Percentiles rank a stretch among this genome's conserved stretches.
phyloP scores from a whole-genome alignment of 1,139 yeast genomes.

The Yarrowia galli region DNA sequence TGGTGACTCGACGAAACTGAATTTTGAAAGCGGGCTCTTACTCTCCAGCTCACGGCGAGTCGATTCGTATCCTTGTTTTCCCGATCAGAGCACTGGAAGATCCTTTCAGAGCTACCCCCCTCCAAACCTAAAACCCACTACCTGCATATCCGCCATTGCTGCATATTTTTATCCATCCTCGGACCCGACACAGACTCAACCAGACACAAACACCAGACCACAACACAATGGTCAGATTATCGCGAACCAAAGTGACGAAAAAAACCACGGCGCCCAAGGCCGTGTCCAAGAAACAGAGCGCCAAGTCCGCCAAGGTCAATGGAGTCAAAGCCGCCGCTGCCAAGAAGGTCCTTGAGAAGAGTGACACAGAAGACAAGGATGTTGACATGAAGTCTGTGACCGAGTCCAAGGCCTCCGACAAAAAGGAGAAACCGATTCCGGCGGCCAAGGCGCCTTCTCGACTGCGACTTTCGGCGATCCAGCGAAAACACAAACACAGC shows the following conservation, averaged over 20 bases:
- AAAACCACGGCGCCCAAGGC: conserved; percentile 6
- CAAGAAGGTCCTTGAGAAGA: conserved; percentile 6
- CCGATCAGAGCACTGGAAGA: too few species aligned
- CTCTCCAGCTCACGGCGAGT: too few species aligned
- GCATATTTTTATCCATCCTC: not conserved
- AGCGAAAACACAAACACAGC: conserved; percentile 14
- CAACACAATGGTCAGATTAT: conserved; percentile 7
- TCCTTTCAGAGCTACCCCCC: too few species aligned
- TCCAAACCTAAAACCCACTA: not conserved
- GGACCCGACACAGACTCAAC: too few species aligned
- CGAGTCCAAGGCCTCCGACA: too few species aligned
- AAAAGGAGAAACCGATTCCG: conserved; percentile 1
- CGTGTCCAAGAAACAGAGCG: conserved; percentile 11
- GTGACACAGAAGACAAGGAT: not conserved
- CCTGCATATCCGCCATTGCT: not conserved
- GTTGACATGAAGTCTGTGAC: too few species aligned
- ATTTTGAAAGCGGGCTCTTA: too few species aligned
- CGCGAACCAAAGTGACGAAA: conserved; percentile 28
- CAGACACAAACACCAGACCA: not conserved
- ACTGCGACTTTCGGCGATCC: conserved; percentile 18
- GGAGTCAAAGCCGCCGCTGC: conserved; percentile 19
- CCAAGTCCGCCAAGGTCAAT: conserved; percentile 35
- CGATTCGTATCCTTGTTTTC: too few species aligned
- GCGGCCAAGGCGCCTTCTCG: conserved; percentile 23
- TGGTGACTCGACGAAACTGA: not conserved